A percentile compares a stretch with the other conserved stretches of the same genome.
Conservation (phyloP, 108 stramenopile species). For the Aurantiochytrium sp. region DNA sequence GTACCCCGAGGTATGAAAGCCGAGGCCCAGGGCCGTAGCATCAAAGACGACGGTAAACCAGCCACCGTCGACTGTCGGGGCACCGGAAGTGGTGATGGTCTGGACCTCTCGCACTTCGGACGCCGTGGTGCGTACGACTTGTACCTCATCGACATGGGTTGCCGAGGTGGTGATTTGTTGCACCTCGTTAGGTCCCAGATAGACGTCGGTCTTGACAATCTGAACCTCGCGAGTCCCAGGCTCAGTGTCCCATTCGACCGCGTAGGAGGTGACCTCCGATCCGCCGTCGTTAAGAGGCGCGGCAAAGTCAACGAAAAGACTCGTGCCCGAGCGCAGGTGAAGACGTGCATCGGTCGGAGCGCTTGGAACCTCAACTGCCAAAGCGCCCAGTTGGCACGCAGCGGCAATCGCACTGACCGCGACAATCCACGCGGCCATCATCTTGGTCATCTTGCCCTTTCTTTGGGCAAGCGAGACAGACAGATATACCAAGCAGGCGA, state of each 20-base stretch:
- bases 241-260: conserved; percentile 71
- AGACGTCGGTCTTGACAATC: conserved; percentile 49
- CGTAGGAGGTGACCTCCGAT: neutral
- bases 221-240: conserved; percentile 65
- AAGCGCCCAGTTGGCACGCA: neutral
- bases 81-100: conserved; percentile 47
- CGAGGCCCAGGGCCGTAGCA: conserved; percentile 41
- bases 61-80: conserved; percentile 33
- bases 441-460: too few relatives aligned
- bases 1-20: conserved; percentile 55
- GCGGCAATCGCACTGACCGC: neutral
- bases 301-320: neutral
- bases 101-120: conserved; percentile 55
- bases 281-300: conserved; percentile 1
- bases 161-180: conserved; percentile 59
- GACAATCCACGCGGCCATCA: neutral
- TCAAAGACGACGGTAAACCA: conserved; percentile 54
- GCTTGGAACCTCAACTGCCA: neutral
- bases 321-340: neutral
- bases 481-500: too few relatives aligned
- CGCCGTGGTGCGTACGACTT: conserved; percentile 48
- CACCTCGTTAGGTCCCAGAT: conserved; percentile 69
- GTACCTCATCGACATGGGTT: conserved; percentile 59
- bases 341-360: neutral
- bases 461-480: too few relatives aligned